Base-by-base conservation (phyloP, 768 basidiomycete genomes). In the Kwoniella europaea region DNA sequence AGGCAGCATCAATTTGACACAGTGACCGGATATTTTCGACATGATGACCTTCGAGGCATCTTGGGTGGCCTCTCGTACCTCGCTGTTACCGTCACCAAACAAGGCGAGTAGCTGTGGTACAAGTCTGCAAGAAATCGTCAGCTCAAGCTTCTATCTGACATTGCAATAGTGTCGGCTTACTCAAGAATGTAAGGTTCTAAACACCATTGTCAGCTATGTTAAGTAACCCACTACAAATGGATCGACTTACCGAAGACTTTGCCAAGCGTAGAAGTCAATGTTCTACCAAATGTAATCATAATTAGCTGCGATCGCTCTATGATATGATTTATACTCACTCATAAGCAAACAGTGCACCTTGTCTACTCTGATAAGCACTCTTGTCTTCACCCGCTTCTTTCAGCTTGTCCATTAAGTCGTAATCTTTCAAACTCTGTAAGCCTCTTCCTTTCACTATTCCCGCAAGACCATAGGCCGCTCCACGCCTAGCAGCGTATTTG, bases 391-490 rank as follows among this genome's bases (percentile, higher is more conserved):
- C 85, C 2, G 92, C 92, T 27, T 86, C 85, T 58, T 88, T 88
- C 10, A 99, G 86, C 22, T 91, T 89, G 10, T 85, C 85, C 72
- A 97, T 88, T 54, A 98, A 85, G 64, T 90, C 86, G 80, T 91
- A 91, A 79, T 94, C 90, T 81, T 94, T 93, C 85, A 98, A 89
- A 0, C 90, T 89, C 0, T 88, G 86, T 35, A 98, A 88, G 1
- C 97, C 97, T 1, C 90, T 88, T n/a, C 97, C 97, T 77, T 91
- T 92, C 80, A 98, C 87, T 54, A 93, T 88, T 29, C 97, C 97
- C 1, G 96, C 94, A 20, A 99, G 85, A 53, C 96, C 97, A 82
- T 98, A 98, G 1, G 96, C 95, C 1, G 96, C 95, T 42, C 97
- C 97, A n/a, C 96, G 89, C n/a, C 97, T 89, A 62, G 89, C 88